Base-by-base conservation (phyloP, 345 rosid genomes). In the Citrus reticulata region DNA sequence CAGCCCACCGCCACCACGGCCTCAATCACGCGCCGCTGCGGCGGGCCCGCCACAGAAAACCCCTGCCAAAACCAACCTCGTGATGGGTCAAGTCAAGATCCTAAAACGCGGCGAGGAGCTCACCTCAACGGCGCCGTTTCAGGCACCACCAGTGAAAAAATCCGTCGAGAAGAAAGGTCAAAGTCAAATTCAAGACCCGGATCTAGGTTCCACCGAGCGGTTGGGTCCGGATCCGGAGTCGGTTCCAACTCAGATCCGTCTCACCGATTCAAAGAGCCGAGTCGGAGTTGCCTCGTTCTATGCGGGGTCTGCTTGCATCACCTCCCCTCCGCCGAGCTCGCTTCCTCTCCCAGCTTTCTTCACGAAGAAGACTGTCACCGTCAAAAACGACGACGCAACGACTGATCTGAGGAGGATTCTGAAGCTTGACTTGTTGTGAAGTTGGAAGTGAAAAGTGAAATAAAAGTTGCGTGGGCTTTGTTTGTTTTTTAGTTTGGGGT, bases 311-410 rank as follows among this genome's bases (percentile, higher is more conserved):
- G 96, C 89, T 6, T 92, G 91, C 57, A 29, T 90, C 65, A 78
- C 91, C 0, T 95, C 98, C 7, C 98, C 99, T n/a, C 92, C 97
- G 3, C 99, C 99, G 1, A 91, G 97, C 77, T 95, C 95, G 25
- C 91, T 95, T 2, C 99, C 98, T 42, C 69, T 95, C 17, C 99
- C 98, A 7, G 93, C 85, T 0, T 93, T 93, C 14, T 88, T 92
- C 78, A 55, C 78, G 4, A 95, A 87, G 82, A 91, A 82, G 65
- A 60, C 10, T 2, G 88, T 22, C 1, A 83, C 62, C 4, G 24
- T 70, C 30, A 54, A 80, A 20, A 75, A 39, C 34, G 79, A 71
- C 60, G 89, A 83, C 20, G 93, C 96, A 22, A 88, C 98, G 1
- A 89, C 70, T 59, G 88, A 83, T 62, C 51, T 93, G 59, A 83